phyloP scores from a whole-genome alignment of 352 stramenopile species.

The Globisporangium lucens region DNA sequence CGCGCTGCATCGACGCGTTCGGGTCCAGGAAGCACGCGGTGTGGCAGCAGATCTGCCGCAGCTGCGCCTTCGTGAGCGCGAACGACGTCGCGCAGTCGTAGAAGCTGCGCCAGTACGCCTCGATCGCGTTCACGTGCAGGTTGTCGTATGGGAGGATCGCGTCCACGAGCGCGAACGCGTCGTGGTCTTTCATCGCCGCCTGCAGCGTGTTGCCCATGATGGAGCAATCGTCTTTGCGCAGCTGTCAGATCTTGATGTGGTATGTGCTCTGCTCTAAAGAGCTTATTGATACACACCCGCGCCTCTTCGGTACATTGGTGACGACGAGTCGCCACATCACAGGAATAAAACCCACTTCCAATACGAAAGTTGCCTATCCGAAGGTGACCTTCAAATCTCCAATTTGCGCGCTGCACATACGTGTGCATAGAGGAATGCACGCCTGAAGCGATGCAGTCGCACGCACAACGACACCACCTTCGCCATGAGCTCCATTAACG shows the following conservation, averaged over 20 bases:
- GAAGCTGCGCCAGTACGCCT: slow-evolving; percentile 81
- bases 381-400: background rate
- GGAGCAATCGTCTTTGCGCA: background rate
- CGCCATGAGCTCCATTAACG: background rate
- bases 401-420: background rate
- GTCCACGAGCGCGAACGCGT: slow-evolving; percentile 44
- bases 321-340: slow-evolving; percentile 9
- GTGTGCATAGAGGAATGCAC: background rate
- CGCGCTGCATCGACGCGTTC: slow-evolving; percentile 37
- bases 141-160: slow-evolving; percentile 75
- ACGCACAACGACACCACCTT: background rate
- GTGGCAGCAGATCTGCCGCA: slow-evolving; percentile 63
- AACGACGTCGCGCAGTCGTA: slow-evolving; percentile 78
- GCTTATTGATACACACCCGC: slow-evolving; percentile 8
- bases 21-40: slow-evolving; percentile 34
- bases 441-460: background rate
- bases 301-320: slow-evolving; percentile 29
- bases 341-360: background rate
- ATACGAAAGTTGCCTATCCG: background rate
- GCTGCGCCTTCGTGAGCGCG: slow-evolving; percentile 51
- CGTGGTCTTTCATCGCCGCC: slow-evolving; percentile 41
- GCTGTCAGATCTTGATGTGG: background rate
- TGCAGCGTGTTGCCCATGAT: slow-evolving; percentile 59
- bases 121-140: slow-evolving; percentile 62
- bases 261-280: too few relatives aligned